phyloP scores from a whole-genome alignment of 1,284 basidiomycete genomes.

The Hemileia vastatrix region DNA sequence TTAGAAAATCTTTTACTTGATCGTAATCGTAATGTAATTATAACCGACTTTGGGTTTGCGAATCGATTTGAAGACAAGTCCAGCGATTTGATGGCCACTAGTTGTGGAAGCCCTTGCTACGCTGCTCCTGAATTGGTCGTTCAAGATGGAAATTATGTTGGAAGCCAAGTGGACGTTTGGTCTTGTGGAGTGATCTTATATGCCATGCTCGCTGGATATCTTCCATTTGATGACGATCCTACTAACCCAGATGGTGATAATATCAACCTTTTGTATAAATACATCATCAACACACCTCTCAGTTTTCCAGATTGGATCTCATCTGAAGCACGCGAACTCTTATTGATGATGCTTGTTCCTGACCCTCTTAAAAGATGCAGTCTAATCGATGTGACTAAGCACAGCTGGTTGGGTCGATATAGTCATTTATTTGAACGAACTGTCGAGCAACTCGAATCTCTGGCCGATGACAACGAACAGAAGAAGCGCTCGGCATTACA shows the following conservation, averaged over 20 bases:
- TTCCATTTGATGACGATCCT: conserved; percentile 99
- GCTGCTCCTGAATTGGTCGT: conserved; percentile 99
- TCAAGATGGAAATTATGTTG: conserved; percentile 91
- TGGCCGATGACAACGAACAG: conserved; percentile 73
- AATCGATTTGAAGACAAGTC: conserved; percentile 85
- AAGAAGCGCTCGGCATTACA: conserved; percentile 70
- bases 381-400: conserved; percentile 64
- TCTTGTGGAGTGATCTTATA: conserved; percentile 98
- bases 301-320: conserved; percentile 91
- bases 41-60: conserved; percentile 98
- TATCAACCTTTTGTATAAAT: conserved; percentile 98
- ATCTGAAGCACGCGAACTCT: conserved; percentile 60
- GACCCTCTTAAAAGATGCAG: conserved; percentile 65
- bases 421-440: conserved; percentile 57
- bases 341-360: conserved; percentile 76
- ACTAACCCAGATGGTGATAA: conserved; percentile 98
- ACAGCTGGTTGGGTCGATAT: conserved; percentile 69
- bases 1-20: conserved; percentile 96
- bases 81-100: conserved; percentile 97
- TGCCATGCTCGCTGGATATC: conserved; percentile 97
- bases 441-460: conserved; percentile 66
- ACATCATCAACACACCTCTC: conserved; percentile 91
- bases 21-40: conserved; percentile 94
- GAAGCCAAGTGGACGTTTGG: conserved; percentile 99
- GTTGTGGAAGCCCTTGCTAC: conserved; percentile 94